A percentile compares a stretch with the other conserved stretches of the same genome.
Evolutionary conservation across 768 basidiomycete genomes (phyloP).

Genomic region (Pleurotus tuoliensis): DNA sequence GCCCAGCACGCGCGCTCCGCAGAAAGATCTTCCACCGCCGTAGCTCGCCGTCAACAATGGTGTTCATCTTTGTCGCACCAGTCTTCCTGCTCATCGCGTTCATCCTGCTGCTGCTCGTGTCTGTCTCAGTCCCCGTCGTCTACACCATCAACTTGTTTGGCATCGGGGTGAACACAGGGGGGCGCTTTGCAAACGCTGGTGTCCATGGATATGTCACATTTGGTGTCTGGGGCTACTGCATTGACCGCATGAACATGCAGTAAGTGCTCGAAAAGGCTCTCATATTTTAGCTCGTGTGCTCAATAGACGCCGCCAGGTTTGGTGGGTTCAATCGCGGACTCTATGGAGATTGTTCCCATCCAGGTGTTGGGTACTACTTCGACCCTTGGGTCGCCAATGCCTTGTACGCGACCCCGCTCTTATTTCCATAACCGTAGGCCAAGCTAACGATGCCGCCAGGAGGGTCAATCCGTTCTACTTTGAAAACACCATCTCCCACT

Average conservation of each 20-base stretch:
- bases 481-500: slow-evolving; percentile 37
- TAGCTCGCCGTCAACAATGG: slow-evolving; percentile 15
- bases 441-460: slow-evolving; percentile 19
- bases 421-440: background rate
- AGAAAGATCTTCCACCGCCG: background rate
- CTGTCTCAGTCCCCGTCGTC: slow-evolving; percentile 60
- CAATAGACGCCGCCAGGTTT: slow-evolving; percentile 27
- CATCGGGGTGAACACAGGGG: slow-evolving; percentile 32
- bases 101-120: slow-evolving; percentile 57
- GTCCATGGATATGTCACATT: slow-evolving; percentile 39
- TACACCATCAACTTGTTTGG: slow-evolving; percentile 51
- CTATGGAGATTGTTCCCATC: slow-evolving; percentile 40
- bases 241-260: slow-evolving; percentile 41
- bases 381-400: slow-evolving; percentile 43
- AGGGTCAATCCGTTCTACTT: slow-evolving; percentile 25
- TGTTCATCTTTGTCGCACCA: slow-evolving; percentile 31
- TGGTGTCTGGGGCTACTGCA: slow-evolving; percentile 66
- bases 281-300: background rate
- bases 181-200: slow-evolving; percentile 28
- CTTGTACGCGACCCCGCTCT: slow-evolving; percentile 29
- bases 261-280: slow-evolving; percentile 19
- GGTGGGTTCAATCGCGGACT: slow-evolving; percentile 35
- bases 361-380: slow-evolving; percentile 52
- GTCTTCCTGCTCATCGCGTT: slow-evolving; percentile 49
- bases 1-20: slow-evolving; percentile 1